phyloP scores from a whole-genome alignment of 2,329 filamentous ascomycete genomes.

The Simplicillium aogashimaense region DNA sequence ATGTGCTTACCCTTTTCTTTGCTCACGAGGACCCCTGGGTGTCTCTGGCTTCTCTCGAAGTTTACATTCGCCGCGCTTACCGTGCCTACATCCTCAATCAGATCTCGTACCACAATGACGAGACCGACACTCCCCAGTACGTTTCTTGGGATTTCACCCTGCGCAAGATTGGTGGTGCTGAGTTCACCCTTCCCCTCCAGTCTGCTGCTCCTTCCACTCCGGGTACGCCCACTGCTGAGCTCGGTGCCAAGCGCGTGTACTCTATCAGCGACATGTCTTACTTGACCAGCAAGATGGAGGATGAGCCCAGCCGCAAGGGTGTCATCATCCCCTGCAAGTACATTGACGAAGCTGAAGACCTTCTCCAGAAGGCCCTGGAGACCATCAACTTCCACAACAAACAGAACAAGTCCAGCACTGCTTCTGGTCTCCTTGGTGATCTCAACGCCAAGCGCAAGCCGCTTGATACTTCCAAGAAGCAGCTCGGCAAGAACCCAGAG shows the following conservation, averaged over 20 bases:
- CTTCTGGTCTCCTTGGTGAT: constrained; percentile 56
- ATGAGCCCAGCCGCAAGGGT: constrained; percentile 80
- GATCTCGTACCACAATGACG: constrained; percentile 81
- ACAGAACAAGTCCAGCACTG: constrained; percentile 43
- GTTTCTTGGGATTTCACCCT: constrained; percentile 95
- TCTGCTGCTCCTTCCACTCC: constrained; percentile 78
- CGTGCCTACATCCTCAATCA: constrained; percentile 87
- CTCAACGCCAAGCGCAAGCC: constrained; percentile 63
- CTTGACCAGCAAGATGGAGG: constrained; percentile 59
- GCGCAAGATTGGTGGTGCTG: constrained; percentile 83
- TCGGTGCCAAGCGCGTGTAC: constrained; percentile 65
- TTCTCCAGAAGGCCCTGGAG: constrained; percentile 75
- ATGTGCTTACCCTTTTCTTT: constrained; percentile 92
- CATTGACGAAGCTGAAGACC: constrained; percentile 87
- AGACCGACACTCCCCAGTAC: constrained; percentile 57
- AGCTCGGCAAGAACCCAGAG: constrained; percentile 41
- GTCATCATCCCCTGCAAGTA: constrained; percentile 91
- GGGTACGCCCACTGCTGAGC: constrained; percentile 37
- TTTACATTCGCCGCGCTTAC: constrained; percentile 93
- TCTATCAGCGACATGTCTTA: constrained; percentile 98
- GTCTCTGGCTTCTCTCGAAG: constrained; percentile 82
- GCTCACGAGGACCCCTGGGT: constrained; percentile 92
- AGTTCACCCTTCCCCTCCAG: constrained; percentile 73
- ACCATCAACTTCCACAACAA: constrained; percentile 55
- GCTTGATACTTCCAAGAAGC: constrained; percentile 12